phyloP scores from a whole-genome alignment of 2,329 filamentous ascomycete genomes.

The Alternaria arborescens region DNA sequence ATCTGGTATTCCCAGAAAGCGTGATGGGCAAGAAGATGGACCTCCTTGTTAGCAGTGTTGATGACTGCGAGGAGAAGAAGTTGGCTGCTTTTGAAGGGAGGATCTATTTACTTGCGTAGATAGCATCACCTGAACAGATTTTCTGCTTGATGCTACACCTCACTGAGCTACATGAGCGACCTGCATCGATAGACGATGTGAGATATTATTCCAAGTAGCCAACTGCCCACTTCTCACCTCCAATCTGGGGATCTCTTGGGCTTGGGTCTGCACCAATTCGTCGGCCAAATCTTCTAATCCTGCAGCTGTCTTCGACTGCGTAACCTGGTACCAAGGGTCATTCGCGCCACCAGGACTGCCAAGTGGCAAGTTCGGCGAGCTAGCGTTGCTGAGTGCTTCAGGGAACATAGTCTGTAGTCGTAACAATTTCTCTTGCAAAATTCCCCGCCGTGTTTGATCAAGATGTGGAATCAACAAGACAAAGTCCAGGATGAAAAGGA shows the following conservation, averaged over 20 bases:
- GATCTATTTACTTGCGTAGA: conserved; percentile 34
- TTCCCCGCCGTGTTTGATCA: conserved; percentile 56
- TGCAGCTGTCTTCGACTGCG: conserved; percentile 45
- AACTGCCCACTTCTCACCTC: conserved; percentile 30
- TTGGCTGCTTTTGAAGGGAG: conserved; percentile 43
- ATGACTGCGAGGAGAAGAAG: conserved; percentile 22
- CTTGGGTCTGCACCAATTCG: conserved; percentile 16
- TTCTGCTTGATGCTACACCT: background rate
- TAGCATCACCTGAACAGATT: background rate
- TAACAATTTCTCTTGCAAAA: conserved; percentile 55
- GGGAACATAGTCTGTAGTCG: conserved; percentile 48
- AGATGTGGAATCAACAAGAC: conserved; percentile 61
- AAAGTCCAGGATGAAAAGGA: conserved; percentile 62
- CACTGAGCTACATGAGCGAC: conserved; percentile 13
- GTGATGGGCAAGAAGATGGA: conserved; percentile 43
- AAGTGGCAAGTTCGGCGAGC: conserved; percentile 42
- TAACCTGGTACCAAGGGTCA: conserved; percentile 48
- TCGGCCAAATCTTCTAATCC: conserved; percentile 34
- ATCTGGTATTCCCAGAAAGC: conserved; percentile 45
- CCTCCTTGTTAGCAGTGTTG: conserved; percentile 35
- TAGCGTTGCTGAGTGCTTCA: conserved; percentile 43
- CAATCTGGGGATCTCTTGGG: conserved; percentile 19
- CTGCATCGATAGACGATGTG: conserved; percentile 38
- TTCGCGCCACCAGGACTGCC: conserved; percentile 34
- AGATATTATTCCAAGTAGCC: conserved; percentile 47